A percentile compares a stretch with the other conserved stretches of the same genome.
These are phyloP conservation scores for Ogataea naganishii DNA, from an alignment of 805 yeast genomes.

Conservation along the genomic window DNA sequence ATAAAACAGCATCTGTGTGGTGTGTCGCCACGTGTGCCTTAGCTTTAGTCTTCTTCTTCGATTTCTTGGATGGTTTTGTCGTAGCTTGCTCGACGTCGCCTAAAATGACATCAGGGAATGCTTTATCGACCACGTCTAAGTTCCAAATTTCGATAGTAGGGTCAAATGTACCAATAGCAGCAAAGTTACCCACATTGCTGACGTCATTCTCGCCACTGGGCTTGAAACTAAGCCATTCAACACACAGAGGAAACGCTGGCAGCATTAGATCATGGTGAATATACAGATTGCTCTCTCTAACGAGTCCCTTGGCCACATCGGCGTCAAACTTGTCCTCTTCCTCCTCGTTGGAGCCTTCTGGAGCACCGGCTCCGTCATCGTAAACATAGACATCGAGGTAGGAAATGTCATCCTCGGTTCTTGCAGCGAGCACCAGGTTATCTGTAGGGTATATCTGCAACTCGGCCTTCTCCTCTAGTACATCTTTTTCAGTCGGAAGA, in stretches of 20 bases:
- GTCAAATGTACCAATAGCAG: conserved; percentile 94
- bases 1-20: conserved; percentile 90
- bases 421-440: conserved; percentile 79
- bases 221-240: conserved; percentile 84
- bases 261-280: conserved; percentile 96
- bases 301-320: conserved; percentile 66
- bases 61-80: conserved; percentile 24
- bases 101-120: conserved; percentile 87
- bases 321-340: conserved; percentile 58
- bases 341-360: conserved; percentile 54
- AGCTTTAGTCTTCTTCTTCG: conserved; percentile 40
- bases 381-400: conserved; percentile 89
- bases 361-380: conserved; percentile 89
- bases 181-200: conserved; percentile 70
- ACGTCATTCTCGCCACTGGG: conserved; percentile 42
- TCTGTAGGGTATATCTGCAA: conserved; percentile 84
- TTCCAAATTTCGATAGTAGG: conserved; percentile 98
- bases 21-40: conserved; percentile 55
- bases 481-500: conserved; percentile 55
- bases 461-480: conserved; percentile 72
- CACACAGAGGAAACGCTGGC: conserved; percentile 94
- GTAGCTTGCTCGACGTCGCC: conserved; percentile 60
- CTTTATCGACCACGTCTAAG: conserved; percentile 83
- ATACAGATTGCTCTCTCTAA: conserved; percentile 69
- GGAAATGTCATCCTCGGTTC: conserved; percentile 94